These are phyloP conservation scores for Solanum sitiens DNA, from an alignment of 257 asterid species.

Conservation along the genomic window DNA sequence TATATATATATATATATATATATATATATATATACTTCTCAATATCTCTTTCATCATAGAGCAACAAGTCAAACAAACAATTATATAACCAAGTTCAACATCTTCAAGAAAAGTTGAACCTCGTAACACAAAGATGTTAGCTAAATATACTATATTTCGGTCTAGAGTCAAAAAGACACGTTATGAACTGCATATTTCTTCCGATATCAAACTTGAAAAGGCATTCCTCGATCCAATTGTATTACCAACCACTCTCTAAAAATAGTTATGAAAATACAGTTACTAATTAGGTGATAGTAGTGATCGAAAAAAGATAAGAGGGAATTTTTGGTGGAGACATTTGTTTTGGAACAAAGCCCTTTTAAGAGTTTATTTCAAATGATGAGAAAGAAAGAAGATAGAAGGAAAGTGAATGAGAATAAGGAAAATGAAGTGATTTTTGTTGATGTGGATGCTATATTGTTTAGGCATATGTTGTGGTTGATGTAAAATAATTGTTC, in stretches of 20 bases:
- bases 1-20: no score
- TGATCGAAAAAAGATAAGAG: background rate
- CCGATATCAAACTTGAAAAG: background rate
- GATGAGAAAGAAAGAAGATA: no score
- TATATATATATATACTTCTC: no score
- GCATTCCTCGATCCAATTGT: background rate
- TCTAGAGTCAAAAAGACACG: no score
- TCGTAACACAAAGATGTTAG: no score
- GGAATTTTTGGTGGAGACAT: background rate
- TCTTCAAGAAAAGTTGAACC: no score
- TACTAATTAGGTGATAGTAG: background rate
- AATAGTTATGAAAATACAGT: background rate
- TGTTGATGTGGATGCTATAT: constrained; percentile 19
- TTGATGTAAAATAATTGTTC: constrained; percentile 22
- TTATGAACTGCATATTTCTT: background rate
- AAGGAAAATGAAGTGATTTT: no score
- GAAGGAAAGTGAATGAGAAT: no score
- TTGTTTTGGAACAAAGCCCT: no score
- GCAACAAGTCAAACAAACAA: background rate
- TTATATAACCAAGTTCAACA: no score
- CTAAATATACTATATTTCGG: no score
- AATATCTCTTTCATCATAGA: background rate
- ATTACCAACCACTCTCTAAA: background rate
- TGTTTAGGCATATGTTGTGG: constrained; percentile 32
- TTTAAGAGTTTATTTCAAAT: no score